Conservation (phyloP, 345 rosid species). For the Sonneratia caseolaris region DNA sequence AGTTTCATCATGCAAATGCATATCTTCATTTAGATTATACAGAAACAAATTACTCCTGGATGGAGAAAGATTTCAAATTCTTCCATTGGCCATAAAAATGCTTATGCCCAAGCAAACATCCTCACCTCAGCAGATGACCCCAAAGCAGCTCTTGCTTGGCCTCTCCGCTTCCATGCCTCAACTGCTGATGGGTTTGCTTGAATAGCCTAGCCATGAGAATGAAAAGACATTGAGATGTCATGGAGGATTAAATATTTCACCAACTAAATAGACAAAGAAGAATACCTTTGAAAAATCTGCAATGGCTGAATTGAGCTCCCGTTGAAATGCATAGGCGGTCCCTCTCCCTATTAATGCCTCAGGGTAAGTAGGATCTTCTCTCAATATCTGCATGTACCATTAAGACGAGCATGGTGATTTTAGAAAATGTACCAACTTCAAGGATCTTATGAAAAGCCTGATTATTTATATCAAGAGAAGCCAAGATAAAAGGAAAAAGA, state of each 20-base stretch:
- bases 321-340: slow-evolving; percentile 87
- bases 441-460: slow-evolving; percentile 6
- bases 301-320: slow-evolving; percentile 81
- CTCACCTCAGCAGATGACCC: slow-evolving; percentile 78
- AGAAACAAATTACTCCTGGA: not conserved
- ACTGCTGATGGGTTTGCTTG: slow-evolving; percentile 80
- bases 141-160: slow-evolving; percentile 95
- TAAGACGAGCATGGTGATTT: slow-evolving; percentile 6
- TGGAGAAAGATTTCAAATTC: not conserved
- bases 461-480: not conserved
- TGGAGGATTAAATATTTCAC: not conserved
- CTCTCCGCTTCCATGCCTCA: slow-evolving; percentile 99
- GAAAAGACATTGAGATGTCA: not conserved
- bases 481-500: not conserved
- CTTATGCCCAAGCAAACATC: slow-evolving; percentile 1
- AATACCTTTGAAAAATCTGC: slow-evolving; percentile 83
- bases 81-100: not conserved
- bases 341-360: slow-evolving; percentile 98
- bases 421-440: not conserved
- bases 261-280: slow-evolving; percentile 2
- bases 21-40: not conserved
- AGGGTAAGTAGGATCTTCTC: slow-evolving; percentile 75
- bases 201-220: slow-evolving; percentile 51
- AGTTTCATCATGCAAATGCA: not conserved
- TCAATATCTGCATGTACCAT: slow-evolving; percentile 47